Percentiles rank a stretch among this genome's conserved stretches.
Evolutionary conservation across 1,139 yeast genomes (phyloP).

Genomic region (Geotrichum citri-aurantii): DNA sequence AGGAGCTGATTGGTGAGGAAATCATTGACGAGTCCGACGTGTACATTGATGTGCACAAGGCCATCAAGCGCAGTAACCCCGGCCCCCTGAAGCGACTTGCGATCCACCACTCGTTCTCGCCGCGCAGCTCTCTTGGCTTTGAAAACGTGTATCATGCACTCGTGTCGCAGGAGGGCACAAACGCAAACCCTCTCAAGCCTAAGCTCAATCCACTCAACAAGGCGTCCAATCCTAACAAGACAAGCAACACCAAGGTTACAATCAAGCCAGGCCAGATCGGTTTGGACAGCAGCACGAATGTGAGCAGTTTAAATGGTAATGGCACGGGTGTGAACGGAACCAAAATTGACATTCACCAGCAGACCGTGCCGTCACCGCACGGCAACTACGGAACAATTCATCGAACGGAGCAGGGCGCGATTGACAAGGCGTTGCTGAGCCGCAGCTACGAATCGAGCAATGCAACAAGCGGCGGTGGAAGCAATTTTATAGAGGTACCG

Average conservation of each 20-base stretch:
- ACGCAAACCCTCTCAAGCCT: conserved; percentile 18
- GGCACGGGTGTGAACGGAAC: too few species aligned
- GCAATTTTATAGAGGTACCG: not conserved
- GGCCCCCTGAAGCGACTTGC: conserved; percentile 71
- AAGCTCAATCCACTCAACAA: conserved; percentile 48
- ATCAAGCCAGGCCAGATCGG: conserved; percentile 32
- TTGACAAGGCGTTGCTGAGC: conserved; percentile 24
- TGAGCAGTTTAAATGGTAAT: not conserved
- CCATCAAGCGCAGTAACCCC: conserved; percentile 68
- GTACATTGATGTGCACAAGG: conserved; percentile 81
- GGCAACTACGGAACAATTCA: conserved; percentile 40
- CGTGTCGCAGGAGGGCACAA: conserved; percentile 9
- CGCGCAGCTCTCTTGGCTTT: conserved; percentile 25
- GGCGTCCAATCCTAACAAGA: conserved; percentile 76
- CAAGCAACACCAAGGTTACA: conserved; percentile 51
- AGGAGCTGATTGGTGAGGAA: conserved; percentile 95
- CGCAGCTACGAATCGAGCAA: not conserved
- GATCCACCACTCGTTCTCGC: conserved; percentile 16
- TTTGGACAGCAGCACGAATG: not conserved
- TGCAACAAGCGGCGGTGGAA: not conserved
- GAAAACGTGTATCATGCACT: conserved; percentile 25
- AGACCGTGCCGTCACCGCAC: conserved; percentile 4
- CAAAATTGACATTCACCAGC: conserved; percentile 7
- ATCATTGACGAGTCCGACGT: conserved; percentile 97
- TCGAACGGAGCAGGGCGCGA: conserved; percentile 49